These are phyloP conservation scores for Verticillium klebahnii DNA, from an alignment of 2,329 filamentous ascomycete genomes.

Conservation along the genomic window DNA sequence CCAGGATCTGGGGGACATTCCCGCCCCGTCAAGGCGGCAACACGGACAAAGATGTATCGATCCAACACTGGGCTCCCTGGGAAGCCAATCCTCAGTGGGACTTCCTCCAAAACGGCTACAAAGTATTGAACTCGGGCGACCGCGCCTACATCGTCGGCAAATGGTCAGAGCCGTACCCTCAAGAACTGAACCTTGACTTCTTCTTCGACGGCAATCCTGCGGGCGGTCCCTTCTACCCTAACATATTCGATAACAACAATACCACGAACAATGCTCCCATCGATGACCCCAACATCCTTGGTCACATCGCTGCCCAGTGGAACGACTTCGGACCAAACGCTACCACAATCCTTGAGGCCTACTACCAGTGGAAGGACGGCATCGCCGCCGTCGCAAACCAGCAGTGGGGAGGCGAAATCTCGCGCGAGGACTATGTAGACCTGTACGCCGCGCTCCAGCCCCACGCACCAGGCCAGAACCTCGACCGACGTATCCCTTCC, in stretches of 20 bases:
- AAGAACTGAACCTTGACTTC: constrained; percentile 13
- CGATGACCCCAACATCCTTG: constrained; percentile 11
- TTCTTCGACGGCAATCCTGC: constrained; percentile 15
- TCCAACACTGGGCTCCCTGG: constrained; percentile 30
- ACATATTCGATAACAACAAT: constrained; percentile 17
- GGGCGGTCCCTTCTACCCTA: constrained; percentile 13
- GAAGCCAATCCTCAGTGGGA: constrained; percentile 15
- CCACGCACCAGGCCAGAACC: constrained; percentile 15
- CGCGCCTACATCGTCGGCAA: constrained; percentile 19
- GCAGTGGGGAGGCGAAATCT: constrained; percentile 19
- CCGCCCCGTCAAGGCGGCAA: constrained; percentile 9
- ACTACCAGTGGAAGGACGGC: constrained; percentile 18
- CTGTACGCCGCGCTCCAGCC: constrained; percentile 15
- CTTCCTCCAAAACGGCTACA: constrained; percentile 17
- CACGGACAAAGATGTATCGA: constrained; percentile 14
- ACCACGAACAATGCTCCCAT: constrained; percentile 12
- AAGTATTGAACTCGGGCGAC: constrained; percentile 19
- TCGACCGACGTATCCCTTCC: constrained; percentile 14
- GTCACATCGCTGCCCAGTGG: constrained; percentile 18
- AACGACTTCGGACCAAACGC: constrained; percentile 19
- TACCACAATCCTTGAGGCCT: constrained; percentile 18
- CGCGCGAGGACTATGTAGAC: constrained; percentile 7
- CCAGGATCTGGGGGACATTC: constrained; percentile 49
- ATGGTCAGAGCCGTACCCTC: constrained; percentile 12
- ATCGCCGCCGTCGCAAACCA: constrained; percentile 19